Conservation (phyloP, 202 grass and related monocot species). For the Bolboschoenoplectus hybrid region DNA sequence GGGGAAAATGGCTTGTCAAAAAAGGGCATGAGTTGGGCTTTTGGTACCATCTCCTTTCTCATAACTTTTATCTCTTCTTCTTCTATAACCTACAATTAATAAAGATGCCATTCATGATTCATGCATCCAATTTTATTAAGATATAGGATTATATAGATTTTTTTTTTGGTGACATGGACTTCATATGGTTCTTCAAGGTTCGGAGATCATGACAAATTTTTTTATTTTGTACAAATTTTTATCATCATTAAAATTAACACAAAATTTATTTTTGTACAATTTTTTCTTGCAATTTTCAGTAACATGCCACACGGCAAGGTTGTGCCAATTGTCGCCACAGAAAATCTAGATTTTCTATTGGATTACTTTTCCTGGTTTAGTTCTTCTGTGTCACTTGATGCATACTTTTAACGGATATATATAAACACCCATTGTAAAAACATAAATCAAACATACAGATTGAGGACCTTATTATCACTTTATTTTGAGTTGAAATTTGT, state of each 20-base stretch:
- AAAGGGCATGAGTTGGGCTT: constrained; percentile 92
- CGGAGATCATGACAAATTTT: not conserved
- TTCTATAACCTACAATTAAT: constrained; percentile 60
- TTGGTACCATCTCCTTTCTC: constrained; percentile 97
- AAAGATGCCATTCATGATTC: not conserved
- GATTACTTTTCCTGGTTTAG: not conserved
- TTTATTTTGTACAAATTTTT: not conserved
- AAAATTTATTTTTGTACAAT: not conserved
- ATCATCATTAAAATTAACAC: not conserved
- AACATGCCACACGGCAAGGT: not conserved
- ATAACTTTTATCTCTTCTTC: constrained; percentile 87
- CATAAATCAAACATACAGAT: not conserved
- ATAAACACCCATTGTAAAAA: not conserved
- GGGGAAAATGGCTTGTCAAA: constrained; percentile 93
- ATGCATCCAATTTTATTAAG: not conserved
- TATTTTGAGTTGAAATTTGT: not conserved
- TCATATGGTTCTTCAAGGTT: not conserved
- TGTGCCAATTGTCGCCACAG: not conserved
- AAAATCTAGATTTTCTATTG: not conserved
- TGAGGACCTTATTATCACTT: not conserved
- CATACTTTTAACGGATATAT: not conserved
- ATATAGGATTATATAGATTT: not conserved
- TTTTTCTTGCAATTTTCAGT: constrained; percentile 18
- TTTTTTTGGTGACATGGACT: not conserved
- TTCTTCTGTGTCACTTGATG: not conserved